Percentiles rank a stretch among this genome's conserved stretches.
These are phyloP conservation scores for Backusella luteola DNA, from an alignment of 192 early-diverging fungal species.

Conservation along the genomic window DNA sequence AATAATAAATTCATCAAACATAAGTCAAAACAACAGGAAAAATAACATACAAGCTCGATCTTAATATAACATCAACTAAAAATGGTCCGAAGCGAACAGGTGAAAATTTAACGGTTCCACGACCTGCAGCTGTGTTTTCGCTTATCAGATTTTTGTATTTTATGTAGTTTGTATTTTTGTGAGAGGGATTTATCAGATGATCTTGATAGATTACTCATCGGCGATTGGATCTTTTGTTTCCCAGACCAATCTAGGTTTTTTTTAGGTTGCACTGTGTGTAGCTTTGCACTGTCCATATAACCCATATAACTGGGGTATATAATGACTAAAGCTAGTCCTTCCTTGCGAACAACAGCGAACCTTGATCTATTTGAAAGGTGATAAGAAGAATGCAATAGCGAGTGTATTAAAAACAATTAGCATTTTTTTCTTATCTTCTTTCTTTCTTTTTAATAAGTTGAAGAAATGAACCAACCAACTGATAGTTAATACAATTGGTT, in stretches of 20 bases:
- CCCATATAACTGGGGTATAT: neutral
- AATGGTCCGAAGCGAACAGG: neutral
- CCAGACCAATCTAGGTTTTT: neutral
- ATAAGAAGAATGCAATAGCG: too few species aligned
- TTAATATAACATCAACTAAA: neutral
- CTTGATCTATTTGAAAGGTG: neutral
- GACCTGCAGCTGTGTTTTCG: neutral
- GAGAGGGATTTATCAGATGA: neutral
- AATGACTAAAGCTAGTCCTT: neutral
- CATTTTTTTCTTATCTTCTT: neutral
- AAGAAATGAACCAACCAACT: neutral
- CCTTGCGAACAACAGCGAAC: neutral
- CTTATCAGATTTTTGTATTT: slow-evolving; percentile 4
- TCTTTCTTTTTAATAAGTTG: neutral
- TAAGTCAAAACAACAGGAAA: neutral
- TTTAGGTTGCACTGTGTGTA: neutral
- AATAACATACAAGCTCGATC: neutral
- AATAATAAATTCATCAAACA: neutral
- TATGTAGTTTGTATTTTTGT: neutral
- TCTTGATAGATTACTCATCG: neutral
- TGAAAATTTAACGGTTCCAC: neutral
- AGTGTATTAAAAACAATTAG: neutral
- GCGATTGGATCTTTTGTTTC: neutral
- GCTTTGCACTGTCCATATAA: neutral
- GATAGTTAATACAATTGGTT: neutral